Percentiles rank a stretch among this genome's conserved stretches.
Conservation (phyloP, 1,284 basidiomycete genomes). For the Moesziomyces sp. region DNA sequence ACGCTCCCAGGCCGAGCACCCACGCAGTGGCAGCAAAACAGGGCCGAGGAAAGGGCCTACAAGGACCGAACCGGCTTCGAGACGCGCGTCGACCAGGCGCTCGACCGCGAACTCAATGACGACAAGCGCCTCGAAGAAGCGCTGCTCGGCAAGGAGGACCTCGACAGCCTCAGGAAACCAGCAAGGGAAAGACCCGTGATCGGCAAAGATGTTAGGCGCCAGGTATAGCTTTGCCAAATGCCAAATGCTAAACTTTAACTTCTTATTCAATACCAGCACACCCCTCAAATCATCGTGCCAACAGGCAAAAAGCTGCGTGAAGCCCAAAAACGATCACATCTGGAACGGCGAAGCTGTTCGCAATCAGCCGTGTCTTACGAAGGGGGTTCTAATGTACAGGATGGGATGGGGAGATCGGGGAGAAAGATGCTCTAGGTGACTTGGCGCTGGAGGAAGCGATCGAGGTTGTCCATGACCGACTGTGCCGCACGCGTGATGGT, state of each 20-base stretch:
- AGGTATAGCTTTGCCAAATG: conserved; percentile 10
- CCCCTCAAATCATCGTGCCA: no score
- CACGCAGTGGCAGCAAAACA: conserved; percentile 40
- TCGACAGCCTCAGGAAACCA: conserved; percentile 21
- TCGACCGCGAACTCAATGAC: conserved; percentile 36
- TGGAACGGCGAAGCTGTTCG: neutral
- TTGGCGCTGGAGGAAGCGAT: conserved; percentile 24
- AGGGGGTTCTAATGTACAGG: neutral
- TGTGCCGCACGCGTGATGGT: conserved; percentile 27
- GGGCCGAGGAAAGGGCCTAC: conserved; percentile 34
- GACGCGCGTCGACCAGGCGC: conserved; percentile 22
- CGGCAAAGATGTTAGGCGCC: conserved; percentile 32
- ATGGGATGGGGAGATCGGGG: neutral
- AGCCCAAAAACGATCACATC: no score
- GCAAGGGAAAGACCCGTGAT: conserved; percentile 28
- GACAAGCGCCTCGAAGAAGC: conserved; percentile 45
- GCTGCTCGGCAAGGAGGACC: conserved; percentile 44
- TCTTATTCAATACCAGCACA: no score
- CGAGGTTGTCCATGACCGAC: conserved; percentile 34
- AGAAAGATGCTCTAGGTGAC: neutral
- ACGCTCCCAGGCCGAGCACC: conserved; percentile 37
- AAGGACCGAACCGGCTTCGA: conserved; percentile 30
- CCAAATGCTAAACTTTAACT: no score
- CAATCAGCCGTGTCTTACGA: neutral
- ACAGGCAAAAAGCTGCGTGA: no score